Evolutionary conservation across 2,329 filamentous ascomycete species (phyloP).

Genomic region (Ambrosiella cleistominuta): DNA sequence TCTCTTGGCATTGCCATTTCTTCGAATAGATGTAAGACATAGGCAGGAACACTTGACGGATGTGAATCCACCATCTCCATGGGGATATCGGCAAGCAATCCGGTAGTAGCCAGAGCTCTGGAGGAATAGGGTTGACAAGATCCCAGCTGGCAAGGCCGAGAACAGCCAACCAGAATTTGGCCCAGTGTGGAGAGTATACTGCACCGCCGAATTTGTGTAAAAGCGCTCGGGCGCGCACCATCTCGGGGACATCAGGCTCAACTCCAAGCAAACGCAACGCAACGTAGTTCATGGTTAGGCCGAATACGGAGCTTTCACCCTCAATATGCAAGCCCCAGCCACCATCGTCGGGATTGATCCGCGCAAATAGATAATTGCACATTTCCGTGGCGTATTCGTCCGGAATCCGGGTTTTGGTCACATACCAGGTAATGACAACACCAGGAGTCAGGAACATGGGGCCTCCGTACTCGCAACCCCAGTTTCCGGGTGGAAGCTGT

Average conservation of each 20-base stretch:
- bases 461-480: slow-evolving; percentile 94
- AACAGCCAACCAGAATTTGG: slow-evolving; percentile 86
- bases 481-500: slow-evolving; percentile 77
- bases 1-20: slow-evolving; percentile 59
- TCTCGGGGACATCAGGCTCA: slow-evolving; percentile 62
- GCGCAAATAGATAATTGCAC: slow-evolving; percentile 75
- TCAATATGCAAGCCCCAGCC: slow-evolving; percentile 96
- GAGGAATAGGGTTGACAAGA: slow-evolving; percentile 82
- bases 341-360: slow-evolving; percentile 73
- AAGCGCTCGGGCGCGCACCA: slow-evolving; percentile 68
- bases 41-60: slow-evolving; percentile 84
- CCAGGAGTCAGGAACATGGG: slow-evolving; percentile 91
- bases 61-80: slow-evolving; percentile 97
- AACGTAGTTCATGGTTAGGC: slow-evolving; percentile 77
- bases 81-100: slow-evolving; percentile 82
- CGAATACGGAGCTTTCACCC: slow-evolving; percentile 79
- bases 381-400: slow-evolving; percentile 70
- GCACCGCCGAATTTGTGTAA: slow-evolving; percentile 78
- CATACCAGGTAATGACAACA: slow-evolving; percentile 70
- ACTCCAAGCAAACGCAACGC: slow-evolving; percentile 66
- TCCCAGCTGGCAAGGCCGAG: slow-evolving; percentile 77
- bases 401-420: slow-evolving; percentile 73
- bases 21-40: slow-evolving; percentile 86
- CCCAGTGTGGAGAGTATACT: slow-evolving; percentile 75
- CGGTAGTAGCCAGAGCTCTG: slow-evolving; percentile 82